Evolutionary conservation across 2,329 filamentous ascomycete genomes (phyloP).

Genomic region (Triangularia setosa): DNA sequence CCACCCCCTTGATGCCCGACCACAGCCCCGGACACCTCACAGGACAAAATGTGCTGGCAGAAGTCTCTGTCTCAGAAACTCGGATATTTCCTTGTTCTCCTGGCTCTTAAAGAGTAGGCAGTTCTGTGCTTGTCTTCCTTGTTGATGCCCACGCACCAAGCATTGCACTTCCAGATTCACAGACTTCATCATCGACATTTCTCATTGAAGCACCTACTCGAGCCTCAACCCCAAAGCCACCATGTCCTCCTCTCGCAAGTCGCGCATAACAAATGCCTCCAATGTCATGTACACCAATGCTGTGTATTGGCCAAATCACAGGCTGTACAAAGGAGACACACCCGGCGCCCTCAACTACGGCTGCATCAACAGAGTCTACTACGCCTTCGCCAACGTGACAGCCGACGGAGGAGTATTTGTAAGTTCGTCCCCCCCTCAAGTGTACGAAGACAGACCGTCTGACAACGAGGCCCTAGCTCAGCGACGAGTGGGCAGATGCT

Average conservation of each 20-base stretch:
- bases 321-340: conserved; percentile 68
- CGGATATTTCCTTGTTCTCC: conserved; percentile 13
- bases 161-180: not conserved
- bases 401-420: conserved; percentile 73
- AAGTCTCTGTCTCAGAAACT: conserved; percentile 11
- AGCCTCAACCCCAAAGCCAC: not conserved
- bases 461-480: conserved; percentile 50
- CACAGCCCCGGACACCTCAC: conserved; percentile 4
- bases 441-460: conserved; percentile 5
- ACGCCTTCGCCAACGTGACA: conserved; percentile 73
- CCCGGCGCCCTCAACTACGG: conserved; percentile 70
- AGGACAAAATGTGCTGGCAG: conserved; percentile 23
- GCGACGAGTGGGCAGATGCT: conserved; percentile 74
- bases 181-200: not conserved
- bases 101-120: conserved; percentile 12
- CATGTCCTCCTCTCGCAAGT: conserved; percentile 39
- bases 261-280: conserved; percentile 43
- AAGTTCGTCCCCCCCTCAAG: conserved; percentile 34
- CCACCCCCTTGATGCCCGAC: conserved; percentile 26
- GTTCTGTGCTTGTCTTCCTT: conserved; percentile 9
- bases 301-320: conserved; percentile 79
- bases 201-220: not conserved
- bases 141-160: not conserved
- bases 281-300: conserved; percentile 64
- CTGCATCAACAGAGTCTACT: conserved; percentile 77